phyloP scores from a whole-genome alignment of 2,329 filamentous ascomycete genomes.

The Trichoderma polysporum region DNA sequence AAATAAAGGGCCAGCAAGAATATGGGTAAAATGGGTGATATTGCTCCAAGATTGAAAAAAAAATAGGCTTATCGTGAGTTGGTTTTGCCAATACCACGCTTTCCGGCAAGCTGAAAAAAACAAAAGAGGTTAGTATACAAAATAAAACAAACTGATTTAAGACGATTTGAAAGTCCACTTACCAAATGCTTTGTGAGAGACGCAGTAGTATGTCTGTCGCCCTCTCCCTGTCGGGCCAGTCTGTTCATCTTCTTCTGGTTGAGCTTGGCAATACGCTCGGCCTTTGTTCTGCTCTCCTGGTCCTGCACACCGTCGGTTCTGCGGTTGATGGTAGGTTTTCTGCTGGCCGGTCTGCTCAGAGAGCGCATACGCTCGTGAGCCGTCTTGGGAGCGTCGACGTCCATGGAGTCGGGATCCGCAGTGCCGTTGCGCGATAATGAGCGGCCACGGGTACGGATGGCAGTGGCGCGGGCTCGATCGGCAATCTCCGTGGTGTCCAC shows the following conservation, averaged over 20 bases:
- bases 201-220: constrained; percentile 82
- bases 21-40: constrained; percentile 5
- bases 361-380: constrained; percentile 64
- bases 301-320: constrained; percentile 75
- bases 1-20: background rate
- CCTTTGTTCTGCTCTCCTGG: constrained; percentile 67
- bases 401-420: constrained; percentile 72
- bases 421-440: constrained; percentile 61
- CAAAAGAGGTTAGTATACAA: constrained; percentile 1
- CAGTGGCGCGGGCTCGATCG: constrained; percentile 64
- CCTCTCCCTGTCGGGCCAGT: constrained; percentile 95
- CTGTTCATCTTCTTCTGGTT: constrained; percentile 98
- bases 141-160: background rate
- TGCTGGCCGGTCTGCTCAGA: constrained; percentile 70
- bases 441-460: constrained; percentile 67
- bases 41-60: background rate
- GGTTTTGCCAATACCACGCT: constrained; percentile 92
- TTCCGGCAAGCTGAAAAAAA: constrained; percentile 69
- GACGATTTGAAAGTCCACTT: constrained; percentile 41
- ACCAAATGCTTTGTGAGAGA: constrained; percentile 89
- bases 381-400: constrained; percentile 55
- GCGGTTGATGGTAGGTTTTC: constrained; percentile 62
- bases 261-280: constrained; percentile 83
- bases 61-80: constrained; percentile 57
- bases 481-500: constrained; percentile 76